phyloP scores from a whole-genome alignment of 225 moss, liverwort and hornwort genomes.

The Sphagnum contortum region DNA sequence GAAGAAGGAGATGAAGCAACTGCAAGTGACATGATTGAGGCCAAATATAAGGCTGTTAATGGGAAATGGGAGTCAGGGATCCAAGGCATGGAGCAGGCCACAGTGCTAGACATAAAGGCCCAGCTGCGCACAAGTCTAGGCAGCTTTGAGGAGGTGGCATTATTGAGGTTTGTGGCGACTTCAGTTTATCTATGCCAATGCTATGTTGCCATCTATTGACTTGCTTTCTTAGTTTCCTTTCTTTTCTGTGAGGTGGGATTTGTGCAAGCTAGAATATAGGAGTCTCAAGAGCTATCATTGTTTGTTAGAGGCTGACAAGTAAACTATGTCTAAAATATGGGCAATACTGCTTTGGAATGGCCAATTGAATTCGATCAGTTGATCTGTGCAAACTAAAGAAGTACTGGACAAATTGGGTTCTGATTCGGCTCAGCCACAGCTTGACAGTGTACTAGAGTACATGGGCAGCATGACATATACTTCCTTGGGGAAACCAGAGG shows the following conservation, averaged over 20 bases:
- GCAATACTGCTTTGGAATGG: too few relatives aligned
- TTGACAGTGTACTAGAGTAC: slow-evolving; percentile 73
- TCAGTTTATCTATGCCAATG: too few relatives aligned
- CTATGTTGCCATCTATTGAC: too few relatives aligned
- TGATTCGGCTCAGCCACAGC: slow-evolving; percentile 44
- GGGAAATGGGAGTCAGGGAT: slow-evolving; percentile 76
- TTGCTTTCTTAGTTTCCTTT: too few relatives aligned
- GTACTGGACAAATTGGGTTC: slow-evolving; percentile 42
- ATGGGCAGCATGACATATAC: slow-evolving; percentile 49
- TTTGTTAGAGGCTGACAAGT: too few relatives aligned
- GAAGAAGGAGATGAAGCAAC: slow-evolving; percentile 68
- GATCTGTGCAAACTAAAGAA: slow-evolving; percentile 44
- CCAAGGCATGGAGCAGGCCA: slow-evolving; percentile 78
- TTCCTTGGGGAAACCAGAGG: slow-evolving; percentile 62
- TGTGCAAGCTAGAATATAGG: too few relatives aligned
- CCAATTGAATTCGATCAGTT: not conserved
- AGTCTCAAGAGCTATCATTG: too few relatives aligned
- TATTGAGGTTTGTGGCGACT: slow-evolving; percentile 17
- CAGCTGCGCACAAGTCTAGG: slow-evolving; percentile 75
- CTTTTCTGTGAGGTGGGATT: too few relatives aligned
- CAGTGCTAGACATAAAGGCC: slow-evolving; percentile 82
- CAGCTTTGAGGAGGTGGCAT: slow-evolving; percentile 61
- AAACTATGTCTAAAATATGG: too few relatives aligned
- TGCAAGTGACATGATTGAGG: slow-evolving; percentile 68
- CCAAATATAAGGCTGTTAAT: slow-evolving; percentile 59